Conservation (phyloP, 768 basidiomycete species). For the Galerina sulciceps region DNA sequence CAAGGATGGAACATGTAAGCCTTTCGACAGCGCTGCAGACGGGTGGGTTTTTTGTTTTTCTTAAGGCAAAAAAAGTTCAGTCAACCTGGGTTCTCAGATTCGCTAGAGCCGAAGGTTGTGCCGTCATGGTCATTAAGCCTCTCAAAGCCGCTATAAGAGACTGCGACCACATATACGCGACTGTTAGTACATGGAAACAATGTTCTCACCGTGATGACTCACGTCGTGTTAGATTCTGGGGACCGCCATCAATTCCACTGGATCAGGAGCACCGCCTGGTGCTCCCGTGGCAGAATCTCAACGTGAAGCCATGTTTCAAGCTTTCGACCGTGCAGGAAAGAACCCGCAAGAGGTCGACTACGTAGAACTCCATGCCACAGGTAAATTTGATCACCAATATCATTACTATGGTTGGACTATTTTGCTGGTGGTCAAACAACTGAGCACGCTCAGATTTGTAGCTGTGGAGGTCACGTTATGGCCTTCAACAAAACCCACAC, state of each 20-base stretch:
- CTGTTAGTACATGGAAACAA: slow-evolving; percentile 26
- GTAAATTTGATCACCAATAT: slow-evolving; percentile 14
- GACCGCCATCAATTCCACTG: slow-evolving; percentile 40
- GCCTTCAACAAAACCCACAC: too few species aligned
- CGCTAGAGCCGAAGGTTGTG: slow-evolving; percentile 40
- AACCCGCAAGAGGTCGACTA: slow-evolving; percentile 47
- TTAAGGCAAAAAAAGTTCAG: too few species aligned
- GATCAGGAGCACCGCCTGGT: slow-evolving; percentile 37
- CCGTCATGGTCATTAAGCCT: slow-evolving; percentile 43
- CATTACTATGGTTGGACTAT: not conserved
- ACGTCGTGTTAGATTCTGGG: slow-evolving; percentile 38
- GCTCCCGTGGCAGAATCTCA: slow-evolving; percentile 43
- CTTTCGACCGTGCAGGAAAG: slow-evolving; percentile 34
- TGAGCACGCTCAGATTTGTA: too few species aligned
- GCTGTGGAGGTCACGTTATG: too few species aligned
- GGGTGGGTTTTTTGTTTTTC: slow-evolving; percentile 34
- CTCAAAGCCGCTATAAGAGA: slow-evolving; percentile 40
- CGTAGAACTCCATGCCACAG: slow-evolving; percentile 56
- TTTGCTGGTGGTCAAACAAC: too few species aligned
- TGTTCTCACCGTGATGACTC: not conserved
- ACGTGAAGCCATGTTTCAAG: slow-evolving; percentile 39
- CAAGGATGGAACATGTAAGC: slow-evolving; percentile 45
- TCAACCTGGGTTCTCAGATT: slow-evolving; percentile 28
- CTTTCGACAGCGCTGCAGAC: slow-evolving; percentile 46
- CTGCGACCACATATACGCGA: slow-evolving; percentile 43